Base-by-base conservation (phyloP, 805 yeast genomes). In the Starmerella vitae region DNA sequence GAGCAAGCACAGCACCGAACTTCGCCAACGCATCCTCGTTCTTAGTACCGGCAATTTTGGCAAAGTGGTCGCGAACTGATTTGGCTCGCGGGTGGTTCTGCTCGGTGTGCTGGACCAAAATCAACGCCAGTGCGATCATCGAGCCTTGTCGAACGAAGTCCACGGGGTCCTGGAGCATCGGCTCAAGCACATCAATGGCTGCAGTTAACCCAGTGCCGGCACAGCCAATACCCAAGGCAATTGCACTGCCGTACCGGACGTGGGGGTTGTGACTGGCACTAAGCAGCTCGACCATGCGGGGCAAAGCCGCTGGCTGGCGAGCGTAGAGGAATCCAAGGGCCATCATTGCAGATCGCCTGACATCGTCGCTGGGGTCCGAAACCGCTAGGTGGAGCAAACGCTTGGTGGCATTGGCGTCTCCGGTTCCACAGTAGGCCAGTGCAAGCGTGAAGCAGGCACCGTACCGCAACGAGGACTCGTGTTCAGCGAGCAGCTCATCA, bases 61-160 rank as follows among this genome's bases (percentile, higher is more conserved):
- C 78, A 48, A 79, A 74, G 34, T 71, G 69, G 53, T 81, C 80
- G 55, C 78, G 81, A 50, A 84, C 70, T 28, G 76, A 74, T 48
- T 74, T 75, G 26, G 88, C 91, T 56, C 80, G 79, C 29, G 94
- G 85, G 60, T 70, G 71, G 4, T 81, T 65, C 49, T 76, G 76
- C 56, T 82, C 91, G 53, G 81, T 88, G 60, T 78, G 85, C 60
- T 77, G 81, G 42, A 91, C 78, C 55, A 86, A 70, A 40, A 91
- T 74, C 94, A 91, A 79, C 5, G 97, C 72, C 45, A 83, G 65
- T 2, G 97, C 93, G 60, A 86, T 78, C 61, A 85, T 72, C 2
- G 98, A 95, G 51, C 97, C 97, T 64, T 91, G 98, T 58, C 97
- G 81, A 31, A 91, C 98, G 63, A 88, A 91, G 61, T 91, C 98